Percentiles rank a stretch among this genome's conserved stretches.
phyloP scores from a whole-genome alignment of 1,284 basidiomycete species.

The Boletus sp. region DNA sequence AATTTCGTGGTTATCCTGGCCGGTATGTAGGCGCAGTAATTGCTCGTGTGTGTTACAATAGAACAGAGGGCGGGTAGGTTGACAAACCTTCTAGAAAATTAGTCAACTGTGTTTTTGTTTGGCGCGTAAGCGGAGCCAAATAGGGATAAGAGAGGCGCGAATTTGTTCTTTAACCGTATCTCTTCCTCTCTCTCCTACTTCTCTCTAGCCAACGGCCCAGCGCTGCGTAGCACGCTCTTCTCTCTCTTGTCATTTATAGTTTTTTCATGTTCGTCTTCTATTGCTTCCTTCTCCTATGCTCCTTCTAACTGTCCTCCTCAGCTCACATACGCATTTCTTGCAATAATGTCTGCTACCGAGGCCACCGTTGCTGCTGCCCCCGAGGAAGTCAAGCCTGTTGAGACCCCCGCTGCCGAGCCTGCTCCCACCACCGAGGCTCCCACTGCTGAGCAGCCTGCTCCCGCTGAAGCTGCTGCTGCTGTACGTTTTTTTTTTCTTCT shows the following conservation, averaged over 20 bases:
- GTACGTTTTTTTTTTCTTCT: constrained; percentile 15
- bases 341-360: constrained; percentile 79
- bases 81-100: constrained; percentile 19
- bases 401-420: constrained; percentile 40
- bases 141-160: constrained; percentile 47
- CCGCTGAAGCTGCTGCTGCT: constrained; percentile 25
- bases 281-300: constrained; percentile 17
- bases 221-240: constrained; percentile 52
- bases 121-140: constrained; percentile 44
- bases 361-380: constrained; percentile 42
- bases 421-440: constrained; percentile 32
- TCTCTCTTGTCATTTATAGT: constrained; percentile 48
- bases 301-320: constrained; percentile 25
- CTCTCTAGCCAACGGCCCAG: constrained; percentile 41
- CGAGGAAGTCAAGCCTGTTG: constrained; percentile 54
- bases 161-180: constrained; percentile 37
- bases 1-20: not conserved
- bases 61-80: constrained; percentile 7
- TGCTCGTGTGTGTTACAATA: constrained; percentile 1
- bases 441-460: constrained; percentile 33
- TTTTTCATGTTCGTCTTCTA: constrained; percentile 38
- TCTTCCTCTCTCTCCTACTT: constrained; percentile 48
- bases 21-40: constrained; percentile 3
- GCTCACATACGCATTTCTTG: constrained; percentile 51
- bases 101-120: constrained; percentile 36